Conservation (phyloP, 345 rosid species). For the Physaria fendleri region DNA sequence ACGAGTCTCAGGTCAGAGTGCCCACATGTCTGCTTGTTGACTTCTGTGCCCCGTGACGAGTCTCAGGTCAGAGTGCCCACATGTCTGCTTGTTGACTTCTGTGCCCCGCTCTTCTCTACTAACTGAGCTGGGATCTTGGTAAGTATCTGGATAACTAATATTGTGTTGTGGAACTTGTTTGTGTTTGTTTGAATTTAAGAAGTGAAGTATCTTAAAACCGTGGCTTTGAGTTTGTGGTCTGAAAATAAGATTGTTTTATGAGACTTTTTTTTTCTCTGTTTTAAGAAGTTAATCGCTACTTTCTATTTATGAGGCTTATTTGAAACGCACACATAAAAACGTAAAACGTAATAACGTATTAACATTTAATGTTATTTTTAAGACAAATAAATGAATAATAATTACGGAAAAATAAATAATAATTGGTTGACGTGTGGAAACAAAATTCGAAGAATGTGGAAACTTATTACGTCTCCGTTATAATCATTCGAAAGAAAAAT, state of each 20-base stretch:
- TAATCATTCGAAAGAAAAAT: too few species aligned
- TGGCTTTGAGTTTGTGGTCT: background rate
- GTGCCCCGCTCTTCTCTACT: background rate
- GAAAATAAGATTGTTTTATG: background rate
- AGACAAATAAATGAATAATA: too few species aligned
- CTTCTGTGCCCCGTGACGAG: slow-evolving; percentile 2
- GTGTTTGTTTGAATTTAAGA: background rate
- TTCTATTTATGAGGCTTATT: too few species aligned
- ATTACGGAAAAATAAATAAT: too few species aligned
- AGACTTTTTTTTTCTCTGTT: background rate
- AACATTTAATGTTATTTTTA: too few species aligned
- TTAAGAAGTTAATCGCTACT: background rate
- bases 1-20: background rate
- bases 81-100: slow-evolving; percentile 15
- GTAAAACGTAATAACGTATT: too few species aligned
- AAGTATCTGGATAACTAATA: background rate
- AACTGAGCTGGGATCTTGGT: background rate
- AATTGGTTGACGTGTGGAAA: too few species aligned
- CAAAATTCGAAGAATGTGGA: too few species aligned
- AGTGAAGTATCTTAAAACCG: background rate
- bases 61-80: slow-evolving; percentile 12
- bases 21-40: slow-evolving; percentile 18
- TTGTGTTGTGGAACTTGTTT: background rate
- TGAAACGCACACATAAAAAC: too few species aligned
- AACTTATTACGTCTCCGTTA: too few species aligned